A percentile compares a stretch with the other conserved stretches of the same genome.
These are phyloP conservation scores for Ogataea haglerorum DNA, from an alignment of 805 yeast genomes.

Conservation along the genomic window DNA sequence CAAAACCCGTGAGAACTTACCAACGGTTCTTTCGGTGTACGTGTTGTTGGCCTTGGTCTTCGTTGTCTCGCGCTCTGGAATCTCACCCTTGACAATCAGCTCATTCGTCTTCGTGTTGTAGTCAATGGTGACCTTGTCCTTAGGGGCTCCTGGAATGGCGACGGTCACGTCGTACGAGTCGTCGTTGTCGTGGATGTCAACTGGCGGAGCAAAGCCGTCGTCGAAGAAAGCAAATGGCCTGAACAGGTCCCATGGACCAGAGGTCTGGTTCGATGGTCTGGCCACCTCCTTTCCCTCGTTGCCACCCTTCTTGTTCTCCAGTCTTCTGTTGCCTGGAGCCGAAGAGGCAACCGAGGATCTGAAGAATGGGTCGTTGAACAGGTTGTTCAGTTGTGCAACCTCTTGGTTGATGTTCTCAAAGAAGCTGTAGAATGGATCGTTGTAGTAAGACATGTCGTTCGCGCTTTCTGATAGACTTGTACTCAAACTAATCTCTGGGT, in stretches of 20 bases:
- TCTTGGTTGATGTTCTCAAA: constrained; percentile 42
- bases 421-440: constrained; percentile 42
- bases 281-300: constrained; percentile 1
- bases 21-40: constrained; percentile 22
- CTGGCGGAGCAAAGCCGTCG: constrained; percentile 36
- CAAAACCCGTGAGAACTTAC: constrained; percentile 40
- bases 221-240: constrained; percentile 29
- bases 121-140: constrained; percentile 43
- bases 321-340: constrained; percentile 1
- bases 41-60: constrained; percentile 13
- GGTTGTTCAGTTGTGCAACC: constrained; percentile 37
- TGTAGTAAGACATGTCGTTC: constrained; percentile 14
- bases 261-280: background rate
- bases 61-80: constrained; percentile 26
- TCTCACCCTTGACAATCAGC: constrained; percentile 42
- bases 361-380: constrained; percentile 31
- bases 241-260: constrained; percentile 20
- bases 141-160: constrained; percentile 47
- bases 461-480: background rate
- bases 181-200: constrained; percentile 45
- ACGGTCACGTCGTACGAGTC: constrained; percentile 39
- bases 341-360: constrained; percentile 7
- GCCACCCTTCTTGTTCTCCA: constrained; percentile 5
- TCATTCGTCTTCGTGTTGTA: constrained; percentile 44
- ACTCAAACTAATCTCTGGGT: background rate